Evolutionary conservation across 2,329 filamentous ascomycete species (phyloP), one percentile per base, ranked within the genome.

Genomic region (Leptographium galeiforme): DNA sequence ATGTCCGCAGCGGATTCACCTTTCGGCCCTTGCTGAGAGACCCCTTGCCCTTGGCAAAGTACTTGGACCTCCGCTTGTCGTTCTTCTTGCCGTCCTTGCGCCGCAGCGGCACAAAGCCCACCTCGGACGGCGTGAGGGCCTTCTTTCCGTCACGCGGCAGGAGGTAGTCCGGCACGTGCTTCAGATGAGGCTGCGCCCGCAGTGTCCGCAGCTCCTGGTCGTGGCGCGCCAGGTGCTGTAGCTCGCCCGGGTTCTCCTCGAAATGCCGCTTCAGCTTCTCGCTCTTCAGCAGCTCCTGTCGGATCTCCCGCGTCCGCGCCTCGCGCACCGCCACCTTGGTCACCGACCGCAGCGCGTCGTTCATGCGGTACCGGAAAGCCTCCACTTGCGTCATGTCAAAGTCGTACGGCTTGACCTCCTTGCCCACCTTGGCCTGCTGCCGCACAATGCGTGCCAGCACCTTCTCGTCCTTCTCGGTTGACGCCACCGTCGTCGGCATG

Each of bases 341-440:
- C 2, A 98, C 89, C 0, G 89, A 85, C 57, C 90, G 81, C 43
- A 98, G 73, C 0, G 91, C 93, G 66, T 97, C 93, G 52, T 88
- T 87, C 80, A 95, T 89, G 60, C 93, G 85, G 69, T 98, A 98
- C 19, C 91, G 79, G 73, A 98, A 97, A 4, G 87, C 87, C 59
- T 96, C 89, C 25, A 98, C 82, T 63, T 94, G 88, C 64, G 85
- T 82, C 84, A 94, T 94, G 70, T 96, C 90, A 64, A 98, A 96
- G 61, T 85, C 82, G 72, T 95, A 98, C 12, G 89, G 87, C 65
- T 93, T 87, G 36, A 97, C 56, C 63, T 89, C 85, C 60, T 88
- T 84, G 34, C 94, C 84, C 61, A 96, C 79, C 53, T 81, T 79
- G 12, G 82, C 83, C 74, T 97, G 91, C 53, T 87, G 81, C 60